Evolutionary conservation across 1,139 yeast species (phyloP), one percentile per base, ranked within the genome.

Genomic region (Debaryomyces subglobosus): DNA sequence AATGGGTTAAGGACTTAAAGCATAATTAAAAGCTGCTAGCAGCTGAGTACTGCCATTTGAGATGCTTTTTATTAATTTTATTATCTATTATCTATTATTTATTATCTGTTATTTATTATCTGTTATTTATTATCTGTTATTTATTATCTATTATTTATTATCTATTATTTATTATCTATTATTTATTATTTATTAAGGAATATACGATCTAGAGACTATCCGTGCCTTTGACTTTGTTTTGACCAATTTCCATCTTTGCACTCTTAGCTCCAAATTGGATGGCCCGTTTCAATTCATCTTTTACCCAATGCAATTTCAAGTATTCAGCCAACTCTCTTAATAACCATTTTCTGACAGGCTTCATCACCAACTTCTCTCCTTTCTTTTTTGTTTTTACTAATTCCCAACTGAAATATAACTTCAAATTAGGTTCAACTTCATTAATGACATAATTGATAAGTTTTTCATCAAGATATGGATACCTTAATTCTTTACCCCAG

Each of bases 201-300:
- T 21, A 25, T 8, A 32, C 37, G 48, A 20, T 35, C 16, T 35
- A 53, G 43, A 69, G 51, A 30, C 48, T 49, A 54, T 85, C 89
- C 0, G 87, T 83, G 1, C 96, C 95, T 57, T 81, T 84, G 25
- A 74, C 67, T 57, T 80, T 82, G 8, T 86, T 82, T 44, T 85
- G 81, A 0, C 92, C 94, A 8, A 80, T 68, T 54, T 88, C 94
- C 85, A 94, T 82, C 64, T 94, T 94, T 1, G 99, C 99, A 61
- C 96, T 87, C 56, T 88, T 84, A 0, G 98, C 89, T 0, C 99
- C 99, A 68, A 94, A 94, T 62, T 94, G 99, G 52, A 94, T 91
- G 0, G 99, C 99, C 44, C 99, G 73, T 62, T 94, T 94, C n/a
- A 86, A 82, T 61, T 94, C 98, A 30, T 72, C 69, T 20, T 84